phyloP scores from a whole-genome alignment of 1,284 basidiomycete species.

The Apiotrichum siamense region DNA sequence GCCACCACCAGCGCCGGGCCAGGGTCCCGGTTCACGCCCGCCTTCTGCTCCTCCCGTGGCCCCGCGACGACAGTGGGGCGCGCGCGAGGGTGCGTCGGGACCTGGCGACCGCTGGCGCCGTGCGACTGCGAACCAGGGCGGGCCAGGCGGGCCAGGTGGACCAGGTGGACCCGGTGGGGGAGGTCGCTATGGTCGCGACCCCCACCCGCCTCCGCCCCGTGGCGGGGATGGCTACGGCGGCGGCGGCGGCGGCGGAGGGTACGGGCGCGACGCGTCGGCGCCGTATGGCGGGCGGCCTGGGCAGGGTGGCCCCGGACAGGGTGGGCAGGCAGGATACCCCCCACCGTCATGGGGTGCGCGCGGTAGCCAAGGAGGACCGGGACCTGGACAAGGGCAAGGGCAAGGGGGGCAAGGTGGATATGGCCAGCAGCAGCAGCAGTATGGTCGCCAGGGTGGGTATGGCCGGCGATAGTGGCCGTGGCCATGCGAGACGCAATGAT shows the following conservation, averaged over 20 bases:
- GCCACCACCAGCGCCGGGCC: not conserved
- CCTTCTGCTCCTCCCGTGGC: not conserved
- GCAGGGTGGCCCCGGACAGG: not conserved
- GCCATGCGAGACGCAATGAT: too few relatives aligned
- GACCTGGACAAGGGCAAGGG: not conserved
- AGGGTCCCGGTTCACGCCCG: not conserved
- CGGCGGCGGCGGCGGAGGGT: not conserved
- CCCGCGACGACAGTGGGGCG: slow-evolving; percentile 4
- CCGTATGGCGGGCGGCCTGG: not conserved
- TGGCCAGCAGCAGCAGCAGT: not conserved
- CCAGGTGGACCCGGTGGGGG: not conserved
- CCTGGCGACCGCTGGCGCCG: not conserved
- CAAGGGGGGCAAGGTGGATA: not conserved
- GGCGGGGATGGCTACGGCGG: not conserved
- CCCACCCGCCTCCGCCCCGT: too few relatives aligned
- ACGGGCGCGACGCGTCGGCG: not conserved
- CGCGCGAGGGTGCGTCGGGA: slow-evolving; percentile 8
- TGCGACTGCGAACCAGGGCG: not conserved
- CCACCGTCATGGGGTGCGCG: too few relatives aligned
- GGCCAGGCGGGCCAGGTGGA: slow-evolving; percentile 1
- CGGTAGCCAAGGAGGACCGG: slow-evolving; percentile 1
- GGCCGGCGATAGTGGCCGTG: slow-evolving; percentile 8
- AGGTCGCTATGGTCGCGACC: too few relatives aligned
- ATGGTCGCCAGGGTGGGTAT: slow-evolving; percentile 3
- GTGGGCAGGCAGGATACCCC: not conserved